Evolutionary conservation across 2,329 filamentous ascomycete species (phyloP).

Genomic region (Aulographum hederae): DNA sequence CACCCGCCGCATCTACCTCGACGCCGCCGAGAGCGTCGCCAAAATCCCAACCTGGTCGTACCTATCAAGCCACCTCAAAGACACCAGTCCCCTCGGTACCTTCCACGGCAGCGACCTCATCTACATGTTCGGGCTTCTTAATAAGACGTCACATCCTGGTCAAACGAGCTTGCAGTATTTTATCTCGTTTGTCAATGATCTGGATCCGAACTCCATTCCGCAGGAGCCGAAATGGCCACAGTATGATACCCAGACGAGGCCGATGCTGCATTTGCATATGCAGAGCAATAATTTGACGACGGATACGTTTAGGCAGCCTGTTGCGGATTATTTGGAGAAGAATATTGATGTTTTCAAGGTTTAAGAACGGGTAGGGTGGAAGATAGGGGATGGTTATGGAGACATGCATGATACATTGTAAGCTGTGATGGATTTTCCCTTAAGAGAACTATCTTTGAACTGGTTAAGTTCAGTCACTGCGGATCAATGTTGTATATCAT

Average conservation of each 20-base stretch:
- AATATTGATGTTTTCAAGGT: too few relatives aligned
- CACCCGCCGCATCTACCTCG: constrained; percentile 36
- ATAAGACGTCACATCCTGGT: accelerated
- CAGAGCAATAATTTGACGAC: too few relatives aligned
- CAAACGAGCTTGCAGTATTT: constrained; percentile 48
- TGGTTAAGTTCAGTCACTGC: too few relatives aligned
- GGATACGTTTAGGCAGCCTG: too few relatives aligned
- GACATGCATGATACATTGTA: too few relatives aligned
- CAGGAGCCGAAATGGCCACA: background rate
- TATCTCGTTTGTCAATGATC: constrained; percentile 50
- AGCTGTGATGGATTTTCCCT: too few relatives aligned
- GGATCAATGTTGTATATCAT: too few relatives aligned
- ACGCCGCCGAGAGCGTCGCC: constrained; percentile 30
- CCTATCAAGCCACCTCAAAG: constrained; percentile 2
- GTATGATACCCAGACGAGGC: background rate
- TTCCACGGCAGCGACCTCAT: constrained; percentile 18
- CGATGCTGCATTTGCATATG: background rate
- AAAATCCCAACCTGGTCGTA: constrained; percentile 3
- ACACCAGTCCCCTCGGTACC: constrained; percentile 3
- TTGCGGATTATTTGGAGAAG: too few relatives aligned
- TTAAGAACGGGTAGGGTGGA: too few relatives aligned
- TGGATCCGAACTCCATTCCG: constrained; percentile 44
- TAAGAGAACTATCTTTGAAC: too few relatives aligned
- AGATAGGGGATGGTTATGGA: too few relatives aligned
- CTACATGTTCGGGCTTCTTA: too few relatives aligned